Evolutionary conservation across 2,329 filamentous ascomycete species (phyloP), one percentile per base, ranked within the genome.

Genomic region (Cytospora schulzeri): DNA sequence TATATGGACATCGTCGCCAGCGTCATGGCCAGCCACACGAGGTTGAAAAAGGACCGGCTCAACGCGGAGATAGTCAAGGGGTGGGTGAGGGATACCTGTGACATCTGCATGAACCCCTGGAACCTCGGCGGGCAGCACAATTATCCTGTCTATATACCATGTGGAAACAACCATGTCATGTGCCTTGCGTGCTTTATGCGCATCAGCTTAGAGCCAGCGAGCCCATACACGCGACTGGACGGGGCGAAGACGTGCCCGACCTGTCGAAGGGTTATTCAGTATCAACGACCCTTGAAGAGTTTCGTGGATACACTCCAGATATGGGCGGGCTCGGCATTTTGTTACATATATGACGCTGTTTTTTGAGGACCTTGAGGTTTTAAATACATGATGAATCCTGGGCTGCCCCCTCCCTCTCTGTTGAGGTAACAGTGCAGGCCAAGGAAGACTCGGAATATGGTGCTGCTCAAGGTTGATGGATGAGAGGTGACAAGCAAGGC

Each of bases 101-200:
- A 15, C 7, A 4, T 62, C n/a, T 62, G 52, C 19, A 15, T 3
- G 3, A 31, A 61, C 11, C 9, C 31, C 15, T 61, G 45, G 22
- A 22, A 50, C 2, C 17, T 56, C 35, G 17, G 11, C 22, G 12
- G 22, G 28, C 14, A 8, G 1, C n/a, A 35, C 11, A 35, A 55
- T 26, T 50, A 26, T 7, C 35, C 38, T 3, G 52, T 56, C 7
- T 31, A 8, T 3, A 35, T 56, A 2, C 12, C 24, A 3, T 62
- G 38, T 35, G 15, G 19, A 2, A 62, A 62, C 38, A 17, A 17
- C 2, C 60, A 56, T 17, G 24, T 24, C 0, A 17, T 62, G 9
- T 55, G 53, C 14, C 17, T 35, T 9, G 55, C 48, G 52, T 62
- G 52, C 52, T 62, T 35, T 19, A 56, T n/a, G 17, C 17, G 12